Percentiles rank a stretch among this genome's conserved stretches.
Evolutionary conservation across 2,329 filamentous ascomycete species (phyloP).

Genomic region (Teratosphaeria epicoccoides): DNA sequence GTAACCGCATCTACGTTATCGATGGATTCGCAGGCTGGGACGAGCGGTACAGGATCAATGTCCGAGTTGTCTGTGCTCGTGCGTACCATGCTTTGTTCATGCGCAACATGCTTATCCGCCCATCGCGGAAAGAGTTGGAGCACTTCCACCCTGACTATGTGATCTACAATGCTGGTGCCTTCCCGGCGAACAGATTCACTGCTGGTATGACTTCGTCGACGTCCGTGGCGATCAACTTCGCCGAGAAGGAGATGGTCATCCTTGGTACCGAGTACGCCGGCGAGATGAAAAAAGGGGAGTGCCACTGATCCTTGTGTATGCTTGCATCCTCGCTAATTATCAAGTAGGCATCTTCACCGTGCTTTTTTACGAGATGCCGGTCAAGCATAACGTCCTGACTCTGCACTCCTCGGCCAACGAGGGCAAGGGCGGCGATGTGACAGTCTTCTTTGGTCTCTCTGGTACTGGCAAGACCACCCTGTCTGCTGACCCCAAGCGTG

Average conservation of each 20-base stretch:
- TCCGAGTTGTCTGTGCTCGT: constrained; percentile 94
- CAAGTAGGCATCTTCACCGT: constrained; percentile 82
- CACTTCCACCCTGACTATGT: constrained; percentile 98
- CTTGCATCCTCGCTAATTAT: background rate
- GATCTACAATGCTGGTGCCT: constrained; percentile 98
- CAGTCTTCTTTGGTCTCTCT: constrained; percentile 97
- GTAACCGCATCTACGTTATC: constrained; percentile 96
- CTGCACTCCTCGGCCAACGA: constrained; percentile 98
- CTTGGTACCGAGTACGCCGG: constrained; percentile 97
- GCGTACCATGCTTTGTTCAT: constrained; percentile 99
- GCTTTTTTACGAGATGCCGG: constrained; percentile 99
- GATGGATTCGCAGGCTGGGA: constrained; percentile 98
- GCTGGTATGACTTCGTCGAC: constrained; percentile 98
- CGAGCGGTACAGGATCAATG: constrained; percentile 92
- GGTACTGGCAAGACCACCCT: constrained; percentile 98
- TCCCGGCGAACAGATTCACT: constrained; percentile 97
- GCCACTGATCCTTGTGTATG: background rate
- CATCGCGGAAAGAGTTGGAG: constrained; percentile 80
- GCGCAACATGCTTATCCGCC: constrained; percentile 99
- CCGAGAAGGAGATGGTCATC: constrained; percentile 99
- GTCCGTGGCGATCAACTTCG: constrained; percentile 97
- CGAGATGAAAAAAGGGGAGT: constrained; percentile 9
- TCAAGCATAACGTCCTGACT: constrained; percentile 98
- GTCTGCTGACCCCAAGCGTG: constrained; percentile 91
- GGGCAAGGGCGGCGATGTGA: constrained; percentile 87